Conservation (phyloP, 2,329 filamentous ascomycete species). For the Sordariomycetes sp. region DNA sequence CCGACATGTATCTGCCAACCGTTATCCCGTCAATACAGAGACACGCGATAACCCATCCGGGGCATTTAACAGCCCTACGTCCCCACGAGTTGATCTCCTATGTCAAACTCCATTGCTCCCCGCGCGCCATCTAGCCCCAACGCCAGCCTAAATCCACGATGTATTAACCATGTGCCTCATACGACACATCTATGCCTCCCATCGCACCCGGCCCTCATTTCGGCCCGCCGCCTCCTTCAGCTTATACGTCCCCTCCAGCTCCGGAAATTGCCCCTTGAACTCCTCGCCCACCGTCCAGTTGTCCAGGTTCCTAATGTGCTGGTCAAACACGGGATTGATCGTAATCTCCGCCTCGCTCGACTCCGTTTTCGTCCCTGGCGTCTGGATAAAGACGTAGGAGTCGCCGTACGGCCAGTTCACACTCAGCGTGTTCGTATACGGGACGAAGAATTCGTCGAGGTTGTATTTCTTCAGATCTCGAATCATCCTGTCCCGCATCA, state of each 20-base stretch:
- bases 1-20: no score
- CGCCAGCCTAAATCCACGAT: no score
- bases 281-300: constrained; percentile 73
- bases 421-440: constrained; percentile 64
- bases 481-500: constrained; percentile 59
- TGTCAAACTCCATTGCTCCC: no score
- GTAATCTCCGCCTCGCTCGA: constrained; percentile 46
- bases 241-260: constrained; percentile 5
- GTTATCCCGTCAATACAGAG: no score
- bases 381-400: constrained; percentile 55
- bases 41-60: no score
- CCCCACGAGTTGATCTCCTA: no score
- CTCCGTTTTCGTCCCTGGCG: constrained; percentile 27
- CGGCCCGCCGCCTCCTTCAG: neutral
- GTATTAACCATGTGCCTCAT: no score
- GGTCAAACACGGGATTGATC: constrained; percentile 81
- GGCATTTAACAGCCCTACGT: no score
- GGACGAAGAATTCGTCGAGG: constrained; percentile 76
- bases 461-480: constrained; percentile 41
- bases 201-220: neutral
- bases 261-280: constrained; percentile 57
- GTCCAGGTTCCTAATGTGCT: constrained; percentile 60
- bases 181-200: neutral
- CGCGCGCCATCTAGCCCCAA: no score
- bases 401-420: constrained; percentile 80